Evolutionary conservation across 306 rosid species (phyloP), one percentile per base, ranked within the genome.

Genomic region (Bauhinia variegata): DNA sequence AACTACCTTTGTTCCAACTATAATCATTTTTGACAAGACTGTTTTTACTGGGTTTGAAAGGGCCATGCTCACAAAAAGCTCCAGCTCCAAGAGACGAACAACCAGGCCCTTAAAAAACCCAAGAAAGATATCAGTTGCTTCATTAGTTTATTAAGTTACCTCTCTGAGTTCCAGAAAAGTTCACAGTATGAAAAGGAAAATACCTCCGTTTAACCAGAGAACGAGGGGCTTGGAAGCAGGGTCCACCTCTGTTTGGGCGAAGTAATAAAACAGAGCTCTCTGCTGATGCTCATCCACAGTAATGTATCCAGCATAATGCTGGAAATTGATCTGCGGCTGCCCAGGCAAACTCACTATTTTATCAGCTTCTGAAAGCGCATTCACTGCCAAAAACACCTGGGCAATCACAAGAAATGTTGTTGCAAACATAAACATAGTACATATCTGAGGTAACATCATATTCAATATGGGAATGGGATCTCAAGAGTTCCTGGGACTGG

Each of bases 151-250:
- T 11, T 54, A 19, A n/a, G 41, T 36, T 36, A 0, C 0, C 9
- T 36, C 41, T 8, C 8, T 36, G 41, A 36, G 38, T 36, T 36
- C 41, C 6, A 36, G 9, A 36, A 36, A 36, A 36, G 28, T 23
- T 36, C 1, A 36, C 0, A 36, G 9, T 2, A 36, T 5, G 9
- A 36, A 36, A 17, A 60, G 10, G 57, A 8, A 30, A 4, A 63
- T 55, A 88, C 96, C 96, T 75, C 91, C 89, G 73, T 84, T 86
- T 23, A 88, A 70, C 97, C 97, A 91, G 49, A 91, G 95, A 19
- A 91, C 97, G 7, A 91, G 68, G n/a, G 97, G 97, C 80, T 88
- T 91, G 36, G 96, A 84, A 79, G 82, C 66, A 4, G 97, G 91
- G 38, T 88, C 84, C 4, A 70, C 36, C 66, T 86, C 88, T 7